Evolutionary conservation across 352 stramenopile species (phyloP).

Genomic region (Globisporangium echinulatum): DNA sequence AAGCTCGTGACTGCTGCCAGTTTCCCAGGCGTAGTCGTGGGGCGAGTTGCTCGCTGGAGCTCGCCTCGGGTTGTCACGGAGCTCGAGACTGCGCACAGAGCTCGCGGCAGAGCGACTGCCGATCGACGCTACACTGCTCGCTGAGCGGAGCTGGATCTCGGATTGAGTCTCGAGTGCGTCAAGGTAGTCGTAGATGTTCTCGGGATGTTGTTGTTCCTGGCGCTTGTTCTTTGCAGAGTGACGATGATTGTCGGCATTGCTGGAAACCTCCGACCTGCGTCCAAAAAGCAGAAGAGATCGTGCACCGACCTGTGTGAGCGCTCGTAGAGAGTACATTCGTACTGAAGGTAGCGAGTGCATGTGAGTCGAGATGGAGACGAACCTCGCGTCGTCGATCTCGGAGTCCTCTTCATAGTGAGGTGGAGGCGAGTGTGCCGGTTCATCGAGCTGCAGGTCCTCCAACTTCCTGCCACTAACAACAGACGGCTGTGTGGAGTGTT

Average conservation of each 20-base stretch:
- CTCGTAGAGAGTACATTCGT: too few relatives aligned
- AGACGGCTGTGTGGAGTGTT: not conserved
- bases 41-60: slow-evolving; percentile 2
- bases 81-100: slow-evolving; percentile 7
- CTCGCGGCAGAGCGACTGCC: slow-evolving; percentile 5
- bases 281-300: not conserved
- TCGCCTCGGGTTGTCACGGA: slow-evolving; percentile 11
- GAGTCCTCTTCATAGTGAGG: slow-evolving; percentile 31
- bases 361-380: not conserved
- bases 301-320: too few relatives aligned
- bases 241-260: slow-evolving; percentile 11
- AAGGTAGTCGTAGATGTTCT: slow-evolving; percentile 74
- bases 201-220: slow-evolving; percentile 11
- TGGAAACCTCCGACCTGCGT: slow-evolving; percentile 4
- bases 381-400: slow-evolving; percentile 14
- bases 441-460: slow-evolving; percentile 36
- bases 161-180: slow-evolving; percentile 67
- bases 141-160: slow-evolving; percentile 35
- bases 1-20: not conserved
- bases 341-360: not conserved
- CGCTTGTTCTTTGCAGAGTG: not conserved
- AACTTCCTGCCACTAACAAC: slow-evolving; percentile 12
- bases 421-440: slow-evolving; percentile 26
- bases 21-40: slow-evolving; percentile 33
- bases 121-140: slow-evolving; percentile 10